Base-by-base conservation (phyloP, 768 basidiomycete species). In the Podaxis sp. region DNA sequence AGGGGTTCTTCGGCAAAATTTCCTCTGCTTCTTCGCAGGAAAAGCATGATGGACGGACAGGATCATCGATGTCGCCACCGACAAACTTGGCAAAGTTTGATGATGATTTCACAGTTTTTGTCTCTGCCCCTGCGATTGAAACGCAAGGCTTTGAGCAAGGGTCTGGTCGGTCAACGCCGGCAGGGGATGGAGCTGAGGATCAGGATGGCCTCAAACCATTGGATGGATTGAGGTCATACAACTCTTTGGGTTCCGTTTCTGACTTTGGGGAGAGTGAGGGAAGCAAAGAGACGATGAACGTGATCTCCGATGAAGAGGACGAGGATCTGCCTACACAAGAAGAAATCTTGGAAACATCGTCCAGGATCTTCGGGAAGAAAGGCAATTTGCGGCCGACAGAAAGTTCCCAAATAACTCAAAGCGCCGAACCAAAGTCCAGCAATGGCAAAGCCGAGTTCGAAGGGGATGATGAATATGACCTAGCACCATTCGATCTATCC, bases 71-170 rank as follows among this genome's bases (percentile, higher is more conserved):
- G 7, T 33, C 52, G 9, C 49, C 37, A 25, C 43, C 37, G 12
- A 57, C 62, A 7, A 43, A 56, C 11, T 37, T 33, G 22, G 64
- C 55, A 6, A 50, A 47, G 51, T 85, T 94, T 66, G 92, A 93
- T 58, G 92, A 94, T 68, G 89, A 94, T 71, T 94, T 94, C 68
- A 81, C 86, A 2, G 86, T 84, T 29, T 91, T 91, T 65, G 81
- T 91, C 17, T 86, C 88, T 36, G 88, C 88, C n/a, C 83, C 75
- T 52, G n/a, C 77, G 51, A 61, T 69, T 29, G 65, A 41, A 33
- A 54, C 65, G 12, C 54, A 64, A 54, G 57, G 55, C 43, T 55
- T 37, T 46, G 56, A 40, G 47, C 50, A 9, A 19, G 60, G 49
- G 59, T 64, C 57, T 55, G 64, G 57, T 38, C 57, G 9, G 4